phyloP scores from a whole-genome alignment of 768 basidiomycete genomes.

The Pleurotus ostreatus region DNA sequence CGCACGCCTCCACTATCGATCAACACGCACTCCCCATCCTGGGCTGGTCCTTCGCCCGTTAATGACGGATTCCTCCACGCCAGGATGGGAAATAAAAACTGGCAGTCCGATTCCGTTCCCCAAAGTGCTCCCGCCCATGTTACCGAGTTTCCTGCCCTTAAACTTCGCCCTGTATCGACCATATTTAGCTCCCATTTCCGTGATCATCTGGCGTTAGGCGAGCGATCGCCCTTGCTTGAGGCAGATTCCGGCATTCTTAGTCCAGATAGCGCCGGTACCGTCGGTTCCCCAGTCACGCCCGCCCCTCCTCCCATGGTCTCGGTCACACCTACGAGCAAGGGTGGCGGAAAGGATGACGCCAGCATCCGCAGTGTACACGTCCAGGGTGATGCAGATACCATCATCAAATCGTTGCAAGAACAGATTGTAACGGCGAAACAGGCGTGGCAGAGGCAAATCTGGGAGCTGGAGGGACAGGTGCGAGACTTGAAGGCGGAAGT shows the following conservation, averaged over 20 bases:
- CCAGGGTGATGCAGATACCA: conserved; percentile 37
- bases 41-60: conserved; percentile 15
- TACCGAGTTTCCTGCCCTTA: conserved; percentile 60
- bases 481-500: conserved; percentile 68
- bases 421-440: conserved; percentile 54
- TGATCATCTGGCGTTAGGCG: conserved; percentile 35
- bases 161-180: conserved; percentile 71
- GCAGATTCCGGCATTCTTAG: conserved; percentile 48
- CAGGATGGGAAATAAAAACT: background rate
- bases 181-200: conserved; percentile 71
- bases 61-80: conserved; percentile 20
- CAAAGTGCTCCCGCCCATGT: conserved; percentile 66
- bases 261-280: conserved; percentile 37
- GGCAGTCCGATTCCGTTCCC: conserved; percentile 24
- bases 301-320: conserved; percentile 16
- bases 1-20: conserved; percentile 39
- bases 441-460: conserved; percentile 69
- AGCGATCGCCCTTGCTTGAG: conserved; percentile 32
- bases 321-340: conserved; percentile 13
- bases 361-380: conserved; percentile 11
- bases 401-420: conserved; percentile 55
- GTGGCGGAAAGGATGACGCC: conserved; percentile 15
- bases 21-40: conserved; percentile 26
- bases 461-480: conserved; percentile 74
- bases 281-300: conserved; percentile 46